phyloP scores from a whole-genome alignment of 495 filamentous ascomycete genomes.

The Xylaria cubensis region DNA sequence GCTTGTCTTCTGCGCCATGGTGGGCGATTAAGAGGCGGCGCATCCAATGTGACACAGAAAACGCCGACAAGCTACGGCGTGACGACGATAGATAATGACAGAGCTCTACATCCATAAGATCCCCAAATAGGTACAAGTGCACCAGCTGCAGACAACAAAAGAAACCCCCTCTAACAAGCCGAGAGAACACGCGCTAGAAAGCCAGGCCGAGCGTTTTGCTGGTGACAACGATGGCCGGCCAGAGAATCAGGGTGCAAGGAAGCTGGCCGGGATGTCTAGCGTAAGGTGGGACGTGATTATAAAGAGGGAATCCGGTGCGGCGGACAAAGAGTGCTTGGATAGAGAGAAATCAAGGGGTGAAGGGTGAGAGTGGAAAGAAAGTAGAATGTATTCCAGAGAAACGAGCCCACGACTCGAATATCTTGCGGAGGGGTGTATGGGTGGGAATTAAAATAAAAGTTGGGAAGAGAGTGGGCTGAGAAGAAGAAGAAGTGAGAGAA shows the following conservation, averaged over 20 bases:
- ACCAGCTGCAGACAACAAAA: conserved; percentile 37
- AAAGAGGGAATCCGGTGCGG: conserved; percentile 8
- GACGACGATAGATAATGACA: conserved; percentile 32
- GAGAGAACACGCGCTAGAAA: conserved; percentile 38
- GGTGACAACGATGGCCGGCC: conserved; percentile 16
- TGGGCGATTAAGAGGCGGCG: conserved; percentile 43
- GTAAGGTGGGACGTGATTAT: not conserved
- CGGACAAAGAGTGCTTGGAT: conserved; percentile 7
- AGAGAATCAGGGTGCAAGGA: conserved; percentile 1
- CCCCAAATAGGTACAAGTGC: conserved; percentile 32
- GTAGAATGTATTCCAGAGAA: not conserved
- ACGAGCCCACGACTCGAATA: not conserved
- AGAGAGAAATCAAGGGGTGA: conserved; percentile 11
- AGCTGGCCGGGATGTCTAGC: conserved; percentile 3
- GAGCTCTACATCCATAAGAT: conserved; percentile 39
- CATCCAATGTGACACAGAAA: conserved; percentile 44
- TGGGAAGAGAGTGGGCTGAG: conserved; percentile 8
- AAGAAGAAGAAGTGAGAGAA: conserved; percentile 35
- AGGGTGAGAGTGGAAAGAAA: conserved; percentile 24
- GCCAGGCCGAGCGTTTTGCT: conserved; percentile 37
- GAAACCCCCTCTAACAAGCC: conserved; percentile 32
- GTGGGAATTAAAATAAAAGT: not conserved
- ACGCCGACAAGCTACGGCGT: conserved; percentile 42
- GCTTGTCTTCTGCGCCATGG: conserved; percentile 45
- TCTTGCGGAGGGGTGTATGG: conserved; percentile 5